Conservation (phyloP, 345 rosid species). For the Populus simonii region DNA sequence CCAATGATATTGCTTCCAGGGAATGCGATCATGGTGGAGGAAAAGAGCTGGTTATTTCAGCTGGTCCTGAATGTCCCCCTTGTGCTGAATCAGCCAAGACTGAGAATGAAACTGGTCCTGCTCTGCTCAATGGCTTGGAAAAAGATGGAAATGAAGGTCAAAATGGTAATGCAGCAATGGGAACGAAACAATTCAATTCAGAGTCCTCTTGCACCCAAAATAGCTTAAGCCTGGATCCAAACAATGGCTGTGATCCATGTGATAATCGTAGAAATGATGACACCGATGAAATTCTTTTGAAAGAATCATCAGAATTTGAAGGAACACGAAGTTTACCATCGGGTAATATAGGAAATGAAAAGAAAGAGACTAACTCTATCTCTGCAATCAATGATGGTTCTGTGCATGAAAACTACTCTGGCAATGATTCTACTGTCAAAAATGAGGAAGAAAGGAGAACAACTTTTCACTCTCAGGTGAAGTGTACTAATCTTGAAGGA, state of each 20-base stretch:
- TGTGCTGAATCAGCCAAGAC: constrained; percentile 33
- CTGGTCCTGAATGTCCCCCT: constrained; percentile 36
- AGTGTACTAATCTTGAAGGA: constrained; percentile 33
- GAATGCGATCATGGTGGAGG: constrained; percentile 38
- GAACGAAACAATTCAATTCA: constrained; percentile 50
- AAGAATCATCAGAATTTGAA: constrained; percentile 41
- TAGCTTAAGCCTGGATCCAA: constrained; percentile 46
- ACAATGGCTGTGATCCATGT: constrained; percentile 45
- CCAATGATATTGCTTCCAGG: constrained; percentile 36
- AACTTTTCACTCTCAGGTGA: constrained; percentile 41
- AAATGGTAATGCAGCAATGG: constrained; percentile 34
- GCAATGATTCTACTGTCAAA: constrained; percentile 34
- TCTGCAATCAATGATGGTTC: constrained; percentile 24
- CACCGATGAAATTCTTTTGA: constrained; percentile 35
- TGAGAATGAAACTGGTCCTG: constrained; percentile 36
- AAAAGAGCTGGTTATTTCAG: constrained; percentile 43
- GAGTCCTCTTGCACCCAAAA: constrained; percentile 66
- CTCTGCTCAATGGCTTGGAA: constrained; percentile 39
- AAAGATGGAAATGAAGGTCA: constrained; percentile 44
- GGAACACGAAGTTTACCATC: constrained; percentile 36
- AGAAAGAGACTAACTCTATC: constrained; percentile 39
- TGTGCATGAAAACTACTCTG: constrained; percentile 23
- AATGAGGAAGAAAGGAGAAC: constrained; percentile 39
- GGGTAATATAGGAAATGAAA: constrained; percentile 42
- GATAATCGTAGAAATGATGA: constrained; percentile 40